Percentiles rank a stretch among this genome's conserved stretches.
Conservation (phyloP, 176 grass and related monocot species). For the Triticum dicoccoides region DNA sequence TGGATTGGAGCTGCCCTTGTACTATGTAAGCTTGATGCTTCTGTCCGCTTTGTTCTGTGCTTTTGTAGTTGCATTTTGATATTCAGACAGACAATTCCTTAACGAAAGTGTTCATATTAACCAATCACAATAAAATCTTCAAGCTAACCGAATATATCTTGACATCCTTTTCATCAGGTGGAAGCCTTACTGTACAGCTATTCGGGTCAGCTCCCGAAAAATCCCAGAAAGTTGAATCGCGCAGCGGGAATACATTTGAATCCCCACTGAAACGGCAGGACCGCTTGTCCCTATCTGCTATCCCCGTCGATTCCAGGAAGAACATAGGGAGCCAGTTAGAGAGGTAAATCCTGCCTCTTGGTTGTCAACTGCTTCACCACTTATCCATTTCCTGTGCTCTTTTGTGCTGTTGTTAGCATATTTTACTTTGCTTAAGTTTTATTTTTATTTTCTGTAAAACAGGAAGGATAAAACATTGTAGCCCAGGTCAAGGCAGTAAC, state of each 20-base stretch:
- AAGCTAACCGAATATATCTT: neutral
- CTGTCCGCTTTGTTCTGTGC: neutral
- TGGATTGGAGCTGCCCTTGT: slow-evolving; percentile 87
- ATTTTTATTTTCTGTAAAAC: slow-evolving; percentile 6
- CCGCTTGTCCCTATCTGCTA: slow-evolving; percentile 54
- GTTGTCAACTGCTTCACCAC: neutral
- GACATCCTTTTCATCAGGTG: slow-evolving; percentile 43
- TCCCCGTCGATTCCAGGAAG: slow-evolving; percentile 70
- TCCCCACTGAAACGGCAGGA: slow-evolving; percentile 49
- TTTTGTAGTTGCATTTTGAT: neutral
- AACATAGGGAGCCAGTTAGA: slow-evolving; percentile 50
- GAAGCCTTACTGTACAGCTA: slow-evolving; percentile 80
- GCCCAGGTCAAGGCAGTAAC: neutral
- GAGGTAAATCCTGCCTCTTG: slow-evolving; percentile 50
- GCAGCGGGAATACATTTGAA: slow-evolving; percentile 14
- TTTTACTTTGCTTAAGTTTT: neutral
- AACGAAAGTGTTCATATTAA: too few species aligned
- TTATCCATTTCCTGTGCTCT: neutral
- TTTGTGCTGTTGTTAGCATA: neutral
- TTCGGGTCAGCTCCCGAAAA: slow-evolving; percentile 59
- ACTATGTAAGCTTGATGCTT: slow-evolving; percentile 58
- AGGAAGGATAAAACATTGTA: slow-evolving; percentile 44
- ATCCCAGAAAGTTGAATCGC: slow-evolving; percentile 33
- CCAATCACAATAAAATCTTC: too few species aligned
- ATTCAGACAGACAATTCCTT: neutral